These are phyloP conservation scores for Spizellomyces punctatus DNA, from an alignment of 192 early-diverging fungal species.

Conservation along the genomic window DNA sequence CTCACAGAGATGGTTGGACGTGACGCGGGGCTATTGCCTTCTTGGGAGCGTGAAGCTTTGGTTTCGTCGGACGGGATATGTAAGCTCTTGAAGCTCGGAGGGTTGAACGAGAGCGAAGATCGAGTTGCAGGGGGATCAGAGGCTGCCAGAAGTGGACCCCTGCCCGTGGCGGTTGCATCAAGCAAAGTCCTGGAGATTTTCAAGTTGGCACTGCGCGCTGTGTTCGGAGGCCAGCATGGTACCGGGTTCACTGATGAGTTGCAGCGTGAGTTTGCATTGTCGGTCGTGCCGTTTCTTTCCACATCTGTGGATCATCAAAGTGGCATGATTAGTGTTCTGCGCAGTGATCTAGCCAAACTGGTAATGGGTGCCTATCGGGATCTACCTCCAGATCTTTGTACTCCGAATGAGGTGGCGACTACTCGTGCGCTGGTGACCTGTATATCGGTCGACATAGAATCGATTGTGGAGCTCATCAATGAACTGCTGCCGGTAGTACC, in stretches of 20 bases:
- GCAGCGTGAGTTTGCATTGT: too few relatives aligned
- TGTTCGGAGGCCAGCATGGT: neutral
- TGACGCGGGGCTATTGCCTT: neutral
- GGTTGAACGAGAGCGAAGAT: neutral
- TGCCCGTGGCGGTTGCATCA: constrained; percentile 9
- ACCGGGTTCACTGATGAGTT: neutral
- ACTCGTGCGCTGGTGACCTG: too few relatives aligned
- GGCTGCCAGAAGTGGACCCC: neutral
- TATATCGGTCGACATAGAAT: too few relatives aligned
- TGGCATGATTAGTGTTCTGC: too few relatives aligned
- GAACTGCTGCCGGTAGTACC: too few relatives aligned
- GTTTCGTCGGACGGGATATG: constrained; percentile 5
- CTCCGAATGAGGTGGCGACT: too few relatives aligned
- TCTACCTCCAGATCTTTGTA: too few relatives aligned
- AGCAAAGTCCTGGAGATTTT: constrained; percentile 29
- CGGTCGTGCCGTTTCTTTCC: too few relatives aligned
- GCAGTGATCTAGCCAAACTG: too few relatives aligned
- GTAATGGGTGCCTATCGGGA: too few relatives aligned
- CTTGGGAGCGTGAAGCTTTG: neutral
- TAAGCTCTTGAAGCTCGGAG: constrained; percentile 22
- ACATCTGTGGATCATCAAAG: too few relatives aligned
- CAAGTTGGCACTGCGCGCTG: neutral
- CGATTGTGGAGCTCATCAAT: too few relatives aligned
- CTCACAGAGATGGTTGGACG: neutral
- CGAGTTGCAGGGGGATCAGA: neutral